phyloP scores from a whole-genome alignment of 129 eudicot genomes.

The Lonicera japonica region DNA sequence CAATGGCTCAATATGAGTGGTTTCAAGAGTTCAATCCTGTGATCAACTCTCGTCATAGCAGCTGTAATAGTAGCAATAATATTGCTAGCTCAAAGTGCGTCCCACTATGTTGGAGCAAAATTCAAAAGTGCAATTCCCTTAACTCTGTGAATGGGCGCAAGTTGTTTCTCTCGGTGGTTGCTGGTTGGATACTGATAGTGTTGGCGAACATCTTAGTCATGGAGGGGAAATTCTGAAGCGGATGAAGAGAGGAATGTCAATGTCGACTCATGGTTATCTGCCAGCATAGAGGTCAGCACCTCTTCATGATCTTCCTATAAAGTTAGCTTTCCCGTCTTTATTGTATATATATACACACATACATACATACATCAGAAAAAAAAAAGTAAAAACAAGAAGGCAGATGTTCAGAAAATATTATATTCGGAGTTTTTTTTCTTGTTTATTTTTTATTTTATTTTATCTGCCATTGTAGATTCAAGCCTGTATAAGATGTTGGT shows the following conservation, averaged over 20 bases:
- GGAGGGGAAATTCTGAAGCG: conserved; percentile 58
- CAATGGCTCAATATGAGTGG: conserved; percentile 83
- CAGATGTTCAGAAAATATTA: not conserved
- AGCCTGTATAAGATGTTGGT: not conserved
- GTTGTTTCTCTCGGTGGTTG: conserved; percentile 49
- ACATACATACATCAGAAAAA: not conserved
- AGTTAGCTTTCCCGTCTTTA: not conserved
- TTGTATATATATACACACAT: not conserved
- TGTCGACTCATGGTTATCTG: too few species aligned
- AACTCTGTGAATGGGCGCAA: conserved; percentile 39
- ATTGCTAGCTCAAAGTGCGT: conserved; percentile 60
- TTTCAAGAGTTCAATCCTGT: conserved; percentile 72
- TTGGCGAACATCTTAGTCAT: conserved; percentile 53
- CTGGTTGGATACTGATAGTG: conserved; percentile 59
- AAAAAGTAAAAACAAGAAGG: not conserved
- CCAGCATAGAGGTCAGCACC: conserved; percentile 38
- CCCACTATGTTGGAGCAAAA: conserved; percentile 67
- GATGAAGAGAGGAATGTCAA: conserved; percentile 54
- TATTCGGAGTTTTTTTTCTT: too few species aligned
- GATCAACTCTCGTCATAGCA: too few species aligned
- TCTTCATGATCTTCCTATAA: conserved; percentile 10
- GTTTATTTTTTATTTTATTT: not conserved
- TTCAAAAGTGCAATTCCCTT: conserved; percentile 50
- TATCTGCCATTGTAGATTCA: conserved; percentile 3
- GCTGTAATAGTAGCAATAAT: not conserved